Percentiles rank a stretch among this genome's conserved stretches.
Evolutionary conservation across 2,329 filamentous ascomycete genomes (phyloP).

Genomic region (Torrubiellomyces zombiae): DNA sequence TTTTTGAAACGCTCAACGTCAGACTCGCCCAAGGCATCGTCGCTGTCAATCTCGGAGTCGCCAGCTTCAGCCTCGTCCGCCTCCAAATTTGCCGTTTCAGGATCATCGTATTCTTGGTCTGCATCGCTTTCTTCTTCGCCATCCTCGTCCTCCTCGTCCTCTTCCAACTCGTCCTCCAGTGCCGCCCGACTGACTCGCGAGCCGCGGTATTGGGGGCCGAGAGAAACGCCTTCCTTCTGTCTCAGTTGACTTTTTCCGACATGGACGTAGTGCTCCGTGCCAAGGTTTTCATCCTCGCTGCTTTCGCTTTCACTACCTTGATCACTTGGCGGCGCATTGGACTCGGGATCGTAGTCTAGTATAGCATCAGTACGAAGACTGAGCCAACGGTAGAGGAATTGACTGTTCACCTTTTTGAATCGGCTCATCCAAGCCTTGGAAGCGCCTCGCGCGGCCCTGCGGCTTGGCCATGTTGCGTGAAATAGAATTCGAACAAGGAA

Average conservation of each 20-base stretch:
- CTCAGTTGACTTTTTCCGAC: conserved; percentile 77
- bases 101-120: conserved; percentile 38
- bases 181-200: conserved; percentile 55
- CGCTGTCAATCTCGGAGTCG: conserved; percentile 47
- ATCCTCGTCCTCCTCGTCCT: conserved; percentile 28
- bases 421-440: conserved; percentile 46
- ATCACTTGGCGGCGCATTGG: conserved; percentile 39
- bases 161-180: conserved; percentile 39
- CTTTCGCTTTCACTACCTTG: conserved; percentile 32
- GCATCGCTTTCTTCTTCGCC: conserved; percentile 24
- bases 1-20: conserved; percentile 70
- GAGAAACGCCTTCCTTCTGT: conserved; percentile 46
- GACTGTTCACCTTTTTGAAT: conserved; percentile 38
- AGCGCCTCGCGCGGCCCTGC: conserved; percentile 39
- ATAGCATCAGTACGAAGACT: not conserved
- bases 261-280: conserved; percentile 72
- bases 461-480: conserved; percentile 37
- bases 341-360: conserved; percentile 69
- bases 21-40: conserved; percentile 62
- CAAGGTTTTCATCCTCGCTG: conserved; percentile 36
- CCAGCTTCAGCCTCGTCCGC: conserved; percentile 30
- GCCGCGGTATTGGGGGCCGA: conserved; percentile 71
- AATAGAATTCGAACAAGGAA: too few relatives aligned
- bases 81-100: conserved; percentile 36
- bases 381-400: not conserved